Evolutionary conservation across 495 filamentous ascomycete genomes (phyloP).

Genomic region (Penicillium flavigenum): DNA sequence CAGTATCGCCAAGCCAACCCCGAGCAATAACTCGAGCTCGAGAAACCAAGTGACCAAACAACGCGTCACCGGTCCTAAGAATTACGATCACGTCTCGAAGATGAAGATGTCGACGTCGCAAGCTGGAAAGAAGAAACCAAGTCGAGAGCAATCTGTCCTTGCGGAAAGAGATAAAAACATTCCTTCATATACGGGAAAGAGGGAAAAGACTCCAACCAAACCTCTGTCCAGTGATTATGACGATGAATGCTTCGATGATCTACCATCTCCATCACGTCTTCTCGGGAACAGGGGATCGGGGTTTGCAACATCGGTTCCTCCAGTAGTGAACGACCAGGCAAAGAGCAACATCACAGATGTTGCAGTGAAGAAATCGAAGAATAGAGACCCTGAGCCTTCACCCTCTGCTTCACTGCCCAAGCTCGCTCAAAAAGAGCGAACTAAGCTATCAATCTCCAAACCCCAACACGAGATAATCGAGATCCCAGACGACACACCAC

Average conservation of each 20-base stretch:
- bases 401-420: not conserved
- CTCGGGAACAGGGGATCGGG: constrained; percentile 2
- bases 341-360: not conserved
- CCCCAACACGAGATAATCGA: constrained; percentile 4
- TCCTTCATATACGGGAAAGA: not conserved
- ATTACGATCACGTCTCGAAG: not conserved
- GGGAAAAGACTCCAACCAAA: constrained; percentile 1
- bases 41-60: not conserved
- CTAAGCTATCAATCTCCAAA: not conserved
- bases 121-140: not conserved
- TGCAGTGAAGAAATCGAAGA: not conserved
- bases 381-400: not conserved
- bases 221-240: constrained; percentile 37
- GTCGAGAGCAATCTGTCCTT: not conserved
- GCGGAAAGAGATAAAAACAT: not conserved
- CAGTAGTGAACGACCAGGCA: not conserved
- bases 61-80: not conserved
- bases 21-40: not conserved
- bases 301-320: not conserved
- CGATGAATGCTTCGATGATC: constrained; percentile 36
- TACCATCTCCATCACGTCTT: constrained; percentile 44
- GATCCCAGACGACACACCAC: constrained; percentile 8
- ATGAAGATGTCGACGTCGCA: not conserved
- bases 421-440: not conserved
- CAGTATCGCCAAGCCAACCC: constrained; percentile 31